Evolutionary conservation across 164 flowering plant species (phyloP).

Genomic region (Magnolia kwangsiensis): DNA sequence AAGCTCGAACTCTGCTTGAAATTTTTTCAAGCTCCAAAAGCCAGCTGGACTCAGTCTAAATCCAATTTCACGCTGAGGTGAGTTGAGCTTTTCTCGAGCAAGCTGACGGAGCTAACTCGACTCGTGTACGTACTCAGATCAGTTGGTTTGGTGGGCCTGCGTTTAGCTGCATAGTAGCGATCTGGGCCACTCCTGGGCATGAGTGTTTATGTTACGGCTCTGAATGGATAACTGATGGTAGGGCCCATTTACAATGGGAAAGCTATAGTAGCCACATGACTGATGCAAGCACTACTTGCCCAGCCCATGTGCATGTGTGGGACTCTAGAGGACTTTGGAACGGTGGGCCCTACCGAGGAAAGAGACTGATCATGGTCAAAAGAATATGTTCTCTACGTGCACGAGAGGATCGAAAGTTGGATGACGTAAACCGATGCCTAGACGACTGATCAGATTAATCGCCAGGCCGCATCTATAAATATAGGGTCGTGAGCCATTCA

Average conservation of each 20-base stretch:
- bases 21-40: no score
- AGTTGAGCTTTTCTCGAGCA: no score
- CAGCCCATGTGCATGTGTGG: background rate
- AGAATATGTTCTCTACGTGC: constrained; percentile 1
- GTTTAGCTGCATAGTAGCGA: no score
- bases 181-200: background rate
- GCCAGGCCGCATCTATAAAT: background rate
- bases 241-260: no score
- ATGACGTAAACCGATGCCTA: background rate
- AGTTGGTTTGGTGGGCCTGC: no score
- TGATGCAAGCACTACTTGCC: background rate
- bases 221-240: no score
- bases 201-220: no score
- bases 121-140: no score
- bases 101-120: no score
- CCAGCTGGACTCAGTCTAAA: no score
- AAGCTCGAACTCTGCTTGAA: no score
- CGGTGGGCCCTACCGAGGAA: background rate
- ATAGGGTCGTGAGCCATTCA: background rate
- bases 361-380: background rate
- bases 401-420: background rate
- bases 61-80: no score
- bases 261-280: background rate
- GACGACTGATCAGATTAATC: background rate
- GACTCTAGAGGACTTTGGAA: background rate